Percentiles rank a stretch among this genome's conserved stretches.
Evolutionary conservation across 2,329 filamentous ascomycete species (phyloP).

Genomic region (Dothidotthia symphoricarpi): DNA sequence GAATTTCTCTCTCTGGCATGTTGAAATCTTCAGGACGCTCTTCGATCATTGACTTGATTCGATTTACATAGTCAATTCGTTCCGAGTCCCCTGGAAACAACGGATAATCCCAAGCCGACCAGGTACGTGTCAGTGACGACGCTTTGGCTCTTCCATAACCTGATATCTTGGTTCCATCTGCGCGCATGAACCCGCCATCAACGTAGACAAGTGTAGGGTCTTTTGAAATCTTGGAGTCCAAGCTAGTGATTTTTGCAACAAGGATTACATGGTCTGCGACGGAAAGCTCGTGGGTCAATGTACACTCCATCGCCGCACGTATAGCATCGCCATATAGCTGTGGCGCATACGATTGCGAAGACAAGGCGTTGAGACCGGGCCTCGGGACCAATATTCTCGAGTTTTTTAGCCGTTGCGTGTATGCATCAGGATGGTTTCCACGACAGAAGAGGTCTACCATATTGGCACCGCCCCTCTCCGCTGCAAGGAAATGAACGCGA

Average conservation of each 20-base stretch:
- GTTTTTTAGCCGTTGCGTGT: constrained; percentile 13
- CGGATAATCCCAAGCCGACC: constrained; percentile 14
- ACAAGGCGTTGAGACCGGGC: not conserved
- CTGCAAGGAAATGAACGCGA: constrained; percentile 52
- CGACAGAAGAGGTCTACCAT: constrained; percentile 32
- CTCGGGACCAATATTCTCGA: constrained; percentile 11
- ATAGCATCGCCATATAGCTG: constrained; percentile 15
- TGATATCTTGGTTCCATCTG: constrained; percentile 8
- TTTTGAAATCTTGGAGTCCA: constrained; percentile 5
- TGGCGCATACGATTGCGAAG: constrained; percentile 14
- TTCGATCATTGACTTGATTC: constrained; percentile 18
- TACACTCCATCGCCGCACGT: constrained; percentile 36
- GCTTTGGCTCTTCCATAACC: constrained; percentile 1
- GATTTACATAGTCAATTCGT: constrained; percentile 13
- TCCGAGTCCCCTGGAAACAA: constrained; percentile 23
- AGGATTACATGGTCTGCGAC: constrained; percentile 51
- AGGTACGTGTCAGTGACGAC: constrained; percentile 4
- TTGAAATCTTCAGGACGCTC: constrained; percentile 6
- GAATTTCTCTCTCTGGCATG: constrained; percentile 1
- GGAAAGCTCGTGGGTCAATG: constrained; percentile 37
- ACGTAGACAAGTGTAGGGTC: constrained; percentile 26
- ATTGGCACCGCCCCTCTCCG: constrained; percentile 26
- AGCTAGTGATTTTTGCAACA: constrained; percentile 43
- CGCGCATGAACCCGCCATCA: constrained; percentile 23
- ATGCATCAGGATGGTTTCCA: constrained; percentile 27